Evolutionary conservation across 805 yeast species (phyloP).

Genomic region (Tetrapisispora namnaoensis): DNA sequence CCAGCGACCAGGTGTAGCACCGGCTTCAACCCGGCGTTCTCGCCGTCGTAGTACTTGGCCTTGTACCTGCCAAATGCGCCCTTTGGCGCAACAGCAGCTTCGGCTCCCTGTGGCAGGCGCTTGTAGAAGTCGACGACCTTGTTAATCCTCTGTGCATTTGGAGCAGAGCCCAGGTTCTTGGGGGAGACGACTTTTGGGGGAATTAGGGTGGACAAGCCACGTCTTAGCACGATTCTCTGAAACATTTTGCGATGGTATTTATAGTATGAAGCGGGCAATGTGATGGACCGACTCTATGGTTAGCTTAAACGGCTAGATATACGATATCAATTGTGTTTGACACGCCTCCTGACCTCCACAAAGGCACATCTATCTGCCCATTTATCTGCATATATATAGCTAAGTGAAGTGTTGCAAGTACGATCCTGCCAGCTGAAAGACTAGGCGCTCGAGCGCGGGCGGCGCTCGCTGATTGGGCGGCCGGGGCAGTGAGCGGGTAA

Average conservation of each 20-base stretch:
- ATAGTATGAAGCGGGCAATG: too few relatives aligned
- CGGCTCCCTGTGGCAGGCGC: conserved; percentile 85
- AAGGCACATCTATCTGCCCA: too few relatives aligned
- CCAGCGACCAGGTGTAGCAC: conserved; percentile 64
- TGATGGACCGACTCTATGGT: too few relatives aligned
- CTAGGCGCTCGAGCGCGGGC: not conserved
- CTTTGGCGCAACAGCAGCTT: conserved; percentile 39
- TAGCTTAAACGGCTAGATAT: too few relatives aligned
- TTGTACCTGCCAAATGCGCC: conserved; percentile 69
- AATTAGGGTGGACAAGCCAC: conserved; percentile 88
- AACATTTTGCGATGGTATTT: not conserved
- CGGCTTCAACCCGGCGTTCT: conserved; percentile 77
- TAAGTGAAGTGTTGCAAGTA: not conserved
- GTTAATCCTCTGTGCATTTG: conserved; percentile 93
- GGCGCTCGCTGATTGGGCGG: not conserved
- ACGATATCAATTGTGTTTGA: too few relatives aligned
- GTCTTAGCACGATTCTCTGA: conserved; percentile 59
- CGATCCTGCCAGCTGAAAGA: too few relatives aligned
- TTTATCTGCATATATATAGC: too few relatives aligned
- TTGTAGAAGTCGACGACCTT: conserved; percentile 93
- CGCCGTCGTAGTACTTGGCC: conserved; percentile 78
- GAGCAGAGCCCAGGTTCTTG: conserved; percentile 88
- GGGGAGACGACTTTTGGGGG: conserved; percentile 99
- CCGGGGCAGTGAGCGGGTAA: not conserved
- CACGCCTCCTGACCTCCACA: too few relatives aligned